A percentile compares a stretch with the other conserved stretches of the same genome.
Evolutionary conservation across 768 basidiomycete genomes (phyloP).

Genomic region (Stropharia rugosoannulata): DNA sequence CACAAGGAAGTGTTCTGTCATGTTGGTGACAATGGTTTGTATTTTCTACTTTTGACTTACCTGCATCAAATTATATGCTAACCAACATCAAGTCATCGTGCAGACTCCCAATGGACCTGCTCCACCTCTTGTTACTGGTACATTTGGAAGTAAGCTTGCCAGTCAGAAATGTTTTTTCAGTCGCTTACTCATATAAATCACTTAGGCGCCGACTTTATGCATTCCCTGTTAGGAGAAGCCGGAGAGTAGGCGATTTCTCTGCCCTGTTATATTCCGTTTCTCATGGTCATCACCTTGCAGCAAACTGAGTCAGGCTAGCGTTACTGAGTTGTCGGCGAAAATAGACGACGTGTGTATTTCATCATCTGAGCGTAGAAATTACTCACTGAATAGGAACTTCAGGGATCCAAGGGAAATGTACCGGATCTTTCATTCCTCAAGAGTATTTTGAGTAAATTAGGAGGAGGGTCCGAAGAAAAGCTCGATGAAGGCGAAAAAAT

Average conservation of each 20-base stretch:
- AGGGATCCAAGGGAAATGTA: constrained; percentile 27
- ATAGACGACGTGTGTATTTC: constrained; percentile 37
- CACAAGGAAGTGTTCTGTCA: constrained; percentile 74
- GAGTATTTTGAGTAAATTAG: constrained; percentile 46
- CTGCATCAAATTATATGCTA: neutral
- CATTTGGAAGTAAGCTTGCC: constrained; percentile 49
- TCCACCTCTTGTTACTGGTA: constrained; percentile 67
- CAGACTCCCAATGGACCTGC: constrained; percentile 55
- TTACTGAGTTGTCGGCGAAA: constrained; percentile 55
- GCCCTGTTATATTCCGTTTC: neutral
- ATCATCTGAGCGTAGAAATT: neutral
- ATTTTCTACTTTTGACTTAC: neutral
- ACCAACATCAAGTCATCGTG: constrained; percentile 32
- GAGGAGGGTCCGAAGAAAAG: constrained; percentile 46
- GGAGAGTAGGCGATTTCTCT: constrained; percentile 44
- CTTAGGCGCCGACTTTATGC: constrained; percentile 58
- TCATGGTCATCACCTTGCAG: constrained; percentile 25
- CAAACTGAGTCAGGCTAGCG: constrained; percentile 58
- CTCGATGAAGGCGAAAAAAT: constrained; percentile 56
- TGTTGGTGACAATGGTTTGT: constrained; percentile 61
- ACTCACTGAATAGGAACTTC: constrained; percentile 23
- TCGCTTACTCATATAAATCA: neutral
- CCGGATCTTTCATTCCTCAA: constrained; percentile 38
- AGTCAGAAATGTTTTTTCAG: neutral
- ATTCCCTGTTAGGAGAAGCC: constrained; percentile 64